A percentile compares a stretch with the other conserved stretches of the same genome.
These are phyloP conservation scores for Panaeolus cyanescens DNA, from an alignment of 768 basidiomycete species.

Conservation along the genomic window DNA sequence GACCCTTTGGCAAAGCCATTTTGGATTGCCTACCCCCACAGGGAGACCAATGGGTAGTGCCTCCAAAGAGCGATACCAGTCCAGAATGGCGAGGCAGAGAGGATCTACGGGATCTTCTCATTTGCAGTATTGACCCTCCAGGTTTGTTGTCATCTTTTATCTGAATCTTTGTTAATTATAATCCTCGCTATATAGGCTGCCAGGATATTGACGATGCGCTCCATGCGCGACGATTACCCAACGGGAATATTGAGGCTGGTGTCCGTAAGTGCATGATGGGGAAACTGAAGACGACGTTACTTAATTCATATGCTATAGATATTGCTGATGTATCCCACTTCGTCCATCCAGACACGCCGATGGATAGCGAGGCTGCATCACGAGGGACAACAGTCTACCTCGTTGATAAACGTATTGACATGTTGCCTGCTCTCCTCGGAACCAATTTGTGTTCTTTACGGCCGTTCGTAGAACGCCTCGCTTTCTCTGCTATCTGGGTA, in stretches of 20 bases:
- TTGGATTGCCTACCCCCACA: slow-evolving; percentile 86
- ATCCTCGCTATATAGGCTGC: slow-evolving; percentile 57
- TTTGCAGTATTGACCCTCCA: slow-evolving; percentile 98
- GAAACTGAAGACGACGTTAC: background rate
- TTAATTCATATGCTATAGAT: slow-evolving; percentile 48
- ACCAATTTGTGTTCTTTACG: slow-evolving; percentile 95
- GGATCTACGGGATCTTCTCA: slow-evolving; percentile 81
- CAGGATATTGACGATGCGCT: slow-evolving; percentile 99
- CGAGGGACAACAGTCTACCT: slow-evolving; percentile 97
- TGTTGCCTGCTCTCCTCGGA: slow-evolving; percentile 91
- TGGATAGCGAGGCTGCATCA: slow-evolving; percentile 96
- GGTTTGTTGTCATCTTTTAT: slow-evolving; percentile 41
- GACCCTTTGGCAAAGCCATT: slow-evolving; percentile 96
- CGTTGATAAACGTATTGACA: slow-evolving; percentile 98
- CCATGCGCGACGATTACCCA: slow-evolving; percentile 84
- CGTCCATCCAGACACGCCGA: slow-evolving; percentile 88
- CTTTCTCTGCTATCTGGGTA: slow-evolving; percentile 97
- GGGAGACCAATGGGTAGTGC: slow-evolving; percentile 93
- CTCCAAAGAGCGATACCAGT: slow-evolving; percentile 56
- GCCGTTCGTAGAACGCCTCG: slow-evolving; percentile 90
- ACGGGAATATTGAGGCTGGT: slow-evolving; percentile 95
- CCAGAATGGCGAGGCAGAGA: slow-evolving; percentile 78
- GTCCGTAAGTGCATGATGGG: slow-evolving; percentile 75
- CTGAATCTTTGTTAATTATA: background rate
- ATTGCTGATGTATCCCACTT: slow-evolving; percentile 99